These are phyloP conservation scores for Acanthamoeba sp. DNA, from an alignment of 208 protist genomes.

Conservation along the genomic window DNA sequence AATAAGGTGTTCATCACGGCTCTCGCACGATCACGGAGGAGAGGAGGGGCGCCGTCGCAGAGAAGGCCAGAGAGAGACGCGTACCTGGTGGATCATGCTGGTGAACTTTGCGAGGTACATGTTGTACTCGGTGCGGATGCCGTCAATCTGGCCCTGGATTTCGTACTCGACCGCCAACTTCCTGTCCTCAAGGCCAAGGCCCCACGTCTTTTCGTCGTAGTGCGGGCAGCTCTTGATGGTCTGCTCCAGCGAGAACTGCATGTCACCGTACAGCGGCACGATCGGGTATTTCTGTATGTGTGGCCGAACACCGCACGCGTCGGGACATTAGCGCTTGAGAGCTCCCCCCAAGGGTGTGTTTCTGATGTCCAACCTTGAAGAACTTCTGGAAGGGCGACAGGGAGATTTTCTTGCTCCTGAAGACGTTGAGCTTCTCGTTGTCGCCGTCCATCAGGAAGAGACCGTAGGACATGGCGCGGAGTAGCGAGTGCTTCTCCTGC, in stretches of 20 bases:
- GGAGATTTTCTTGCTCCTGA: conserved; percentile 86
- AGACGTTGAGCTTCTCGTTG: conserved; percentile 81
- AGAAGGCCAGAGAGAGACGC: background rate
- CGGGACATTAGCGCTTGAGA: background rate
- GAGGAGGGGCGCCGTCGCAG: background rate
- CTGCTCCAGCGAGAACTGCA: conserved; percentile 86
- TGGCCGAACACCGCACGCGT: background rate
- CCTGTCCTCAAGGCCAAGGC: conserved; percentile 42
- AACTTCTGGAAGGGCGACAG: conserved; percentile 84
- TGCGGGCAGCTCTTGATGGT: conserved; percentile 82
- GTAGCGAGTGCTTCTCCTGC: conserved; percentile 86
- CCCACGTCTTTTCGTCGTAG: conserved; percentile 82
- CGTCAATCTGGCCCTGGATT: conserved; percentile 76
- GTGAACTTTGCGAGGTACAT: conserved; percentile 82
- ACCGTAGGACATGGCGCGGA: conserved; percentile 85
- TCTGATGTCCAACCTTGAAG: conserved; percentile 78
- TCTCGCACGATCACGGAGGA: background rate
- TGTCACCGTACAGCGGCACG: conserved; percentile 90
- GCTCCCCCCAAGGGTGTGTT: background rate
- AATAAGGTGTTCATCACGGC: background rate
- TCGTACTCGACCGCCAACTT: conserved; percentile 79
- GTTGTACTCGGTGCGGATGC: conserved; percentile 74
- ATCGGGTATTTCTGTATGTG: conserved; percentile 84
- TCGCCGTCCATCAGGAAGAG: conserved; percentile 88
- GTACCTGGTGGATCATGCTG: conserved; percentile 82